A percentile compares a stretch with the other conserved stretches of the same genome.
Conservation (phyloP, 306 rosid species). For the Lathyrus oleraceus region DNA sequence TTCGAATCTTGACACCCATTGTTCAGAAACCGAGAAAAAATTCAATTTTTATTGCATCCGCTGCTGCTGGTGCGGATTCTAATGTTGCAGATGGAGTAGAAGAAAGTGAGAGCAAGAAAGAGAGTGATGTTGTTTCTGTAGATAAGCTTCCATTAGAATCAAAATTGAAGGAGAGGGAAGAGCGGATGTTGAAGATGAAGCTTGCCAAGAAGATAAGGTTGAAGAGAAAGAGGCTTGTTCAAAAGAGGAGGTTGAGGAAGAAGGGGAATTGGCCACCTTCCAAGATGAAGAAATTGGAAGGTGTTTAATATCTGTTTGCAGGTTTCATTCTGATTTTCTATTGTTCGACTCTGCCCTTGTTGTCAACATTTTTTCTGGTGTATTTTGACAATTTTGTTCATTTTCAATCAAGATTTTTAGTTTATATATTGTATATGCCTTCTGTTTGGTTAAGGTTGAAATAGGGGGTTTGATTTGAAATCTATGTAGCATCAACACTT, state of each 20-base stretch:
- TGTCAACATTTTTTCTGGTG: neutral
- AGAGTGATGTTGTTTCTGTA: slow-evolving; percentile 42
- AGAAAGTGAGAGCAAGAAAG: slow-evolving; percentile 44
- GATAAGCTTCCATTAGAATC: slow-evolving; percentile 88
- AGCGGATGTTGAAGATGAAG: slow-evolving; percentile 73
- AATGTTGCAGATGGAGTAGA: slow-evolving; percentile 31
- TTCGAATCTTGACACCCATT: slow-evolving; percentile 42
- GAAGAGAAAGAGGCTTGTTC: slow-evolving; percentile 74
- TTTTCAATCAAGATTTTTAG: slow-evolving; percentile 21
- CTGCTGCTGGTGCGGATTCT: slow-evolving; percentile 29
- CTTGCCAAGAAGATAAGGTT: slow-evolving; percentile 86
- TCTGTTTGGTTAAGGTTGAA: slow-evolving; percentile 17
- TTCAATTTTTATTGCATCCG: slow-evolving; percentile 33
- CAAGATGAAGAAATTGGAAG: slow-evolving; percentile 85
- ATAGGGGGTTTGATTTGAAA: slow-evolving; percentile 18
- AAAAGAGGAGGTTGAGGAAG: slow-evolving; percentile 78
- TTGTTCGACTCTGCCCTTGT: slow-evolving; percentile 11
- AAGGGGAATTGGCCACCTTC: slow-evolving; percentile 98
- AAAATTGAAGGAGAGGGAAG: slow-evolving; percentile 70
- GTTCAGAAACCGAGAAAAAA: slow-evolving; percentile 9
- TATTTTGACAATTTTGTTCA: slow-evolving; percentile 33
- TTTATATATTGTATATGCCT: neutral
- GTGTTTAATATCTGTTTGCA: slow-evolving; percentile 58
- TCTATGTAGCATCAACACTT: neutral
- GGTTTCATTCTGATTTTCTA: slow-evolving; percentile 42